Evolutionary conservation across 108 stramenopile genomes (phyloP).

Genomic region (Pseudonitzschia delicatissima): DNA sequence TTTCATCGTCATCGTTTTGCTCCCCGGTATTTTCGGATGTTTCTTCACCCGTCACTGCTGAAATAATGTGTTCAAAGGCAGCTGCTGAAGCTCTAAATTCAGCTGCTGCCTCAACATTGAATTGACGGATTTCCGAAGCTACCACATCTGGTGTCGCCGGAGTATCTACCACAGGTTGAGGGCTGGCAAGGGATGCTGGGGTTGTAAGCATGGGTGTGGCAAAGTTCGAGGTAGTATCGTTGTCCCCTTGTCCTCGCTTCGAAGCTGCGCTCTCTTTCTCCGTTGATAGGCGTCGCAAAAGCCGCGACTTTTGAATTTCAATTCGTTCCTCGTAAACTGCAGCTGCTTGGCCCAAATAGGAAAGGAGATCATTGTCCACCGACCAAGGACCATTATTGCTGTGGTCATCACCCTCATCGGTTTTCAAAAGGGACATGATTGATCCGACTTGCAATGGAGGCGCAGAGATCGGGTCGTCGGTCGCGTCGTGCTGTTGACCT

Average conservation of each 20-base stretch:
- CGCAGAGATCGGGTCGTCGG: conserved; percentile 16
- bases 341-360: conserved; percentile 66
- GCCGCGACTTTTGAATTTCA: conserved; percentile 64
- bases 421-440: conserved; percentile 35
- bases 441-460: conserved; percentile 55
- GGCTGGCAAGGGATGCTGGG: neutral
- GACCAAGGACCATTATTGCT: conserved; percentile 10
- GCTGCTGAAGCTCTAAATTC: conserved; percentile 17
- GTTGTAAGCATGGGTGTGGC: neutral
- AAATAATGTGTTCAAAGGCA: conserved; percentile 18
- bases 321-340: conserved; percentile 69
- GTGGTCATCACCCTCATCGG: conserved; percentile 22
- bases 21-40: conserved; percentile 11
- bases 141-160: conserved; percentile 24
- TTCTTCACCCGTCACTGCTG: conserved; percentile 27
- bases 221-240: conserved; percentile 4
- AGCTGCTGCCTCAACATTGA: conserved; percentile 16
- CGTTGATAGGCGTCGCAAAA: conserved; percentile 18
- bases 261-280: conserved; percentile 12
- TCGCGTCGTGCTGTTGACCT: conserved; percentile 3
- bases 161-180: conserved; percentile 18
- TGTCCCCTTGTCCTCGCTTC: neutral
- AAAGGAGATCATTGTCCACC: conserved; percentile 44
- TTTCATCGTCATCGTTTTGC: conserved; percentile 11
- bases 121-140: conserved; percentile 18